Evolutionary conservation across 352 stramenopile species (phyloP), one percentile per base, ranked within the genome.

Genomic region (Pseudoperonospora humuli): DNA sequence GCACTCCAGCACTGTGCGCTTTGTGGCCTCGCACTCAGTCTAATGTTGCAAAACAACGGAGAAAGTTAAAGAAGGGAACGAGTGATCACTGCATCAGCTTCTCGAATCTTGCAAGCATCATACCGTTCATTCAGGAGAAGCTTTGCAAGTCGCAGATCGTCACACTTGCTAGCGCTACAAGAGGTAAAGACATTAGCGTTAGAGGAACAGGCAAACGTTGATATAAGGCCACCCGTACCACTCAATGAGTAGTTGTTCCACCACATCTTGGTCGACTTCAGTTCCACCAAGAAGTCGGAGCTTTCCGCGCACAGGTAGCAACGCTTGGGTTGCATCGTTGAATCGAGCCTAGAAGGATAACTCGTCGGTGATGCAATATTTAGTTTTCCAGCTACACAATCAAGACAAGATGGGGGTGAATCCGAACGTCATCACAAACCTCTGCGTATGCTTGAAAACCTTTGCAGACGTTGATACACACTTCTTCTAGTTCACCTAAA

Each of bases 121-220:
- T 54, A 84, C 75, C 76, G 60, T 63, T 93, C 81, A 48, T 87
- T 91, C 15, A 93, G 64, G n/a, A 93, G 56, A 26, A 91, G 67
- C 20, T 86, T 77, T 7, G 77, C 81, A 8, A 93, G 58, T 32
- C 63, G 55, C 42, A 89, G 57, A 34, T 88, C 66, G 18, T 76
- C 59, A 41, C 75, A 81, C 33, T 75, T 74, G 29, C 72, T 87
- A 26, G 79, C 70, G 55, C 79, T 92, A 36, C 13, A 45, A 0
- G 20, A 25, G 18, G 40, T n/a, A 24, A 23, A 1, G 36, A 24
- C 17, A 40, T 36, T 15, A 45, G 28, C 28, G 18, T 27, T 18
- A 19, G 44, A 27, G 7, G 36, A 17, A 7, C 9, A 17, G 28
- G 14, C 41, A 2, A 5, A 25, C 26, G n/a, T 8, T 11, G 34